Conservation (phyloP, 257 asterid genomes). For the Solanum sejunctum region DNA sequence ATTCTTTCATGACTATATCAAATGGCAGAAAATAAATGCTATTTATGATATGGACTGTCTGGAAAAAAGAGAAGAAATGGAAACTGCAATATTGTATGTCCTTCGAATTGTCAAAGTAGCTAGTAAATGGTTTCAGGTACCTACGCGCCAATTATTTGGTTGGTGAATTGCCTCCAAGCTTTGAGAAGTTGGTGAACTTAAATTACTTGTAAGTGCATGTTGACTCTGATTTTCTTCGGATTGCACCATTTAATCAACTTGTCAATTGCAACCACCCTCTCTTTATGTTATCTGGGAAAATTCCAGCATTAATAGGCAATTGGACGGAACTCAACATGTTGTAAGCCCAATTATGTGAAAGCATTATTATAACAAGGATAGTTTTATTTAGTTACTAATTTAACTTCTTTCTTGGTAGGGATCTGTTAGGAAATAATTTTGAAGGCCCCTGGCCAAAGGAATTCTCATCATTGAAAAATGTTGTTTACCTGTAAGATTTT, state of each 20-base stretch:
- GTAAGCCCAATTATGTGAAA: neutral
- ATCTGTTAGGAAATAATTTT: slow-evolving; percentile 7
- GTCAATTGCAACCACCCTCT: neutral
- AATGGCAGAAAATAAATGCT: neutral
- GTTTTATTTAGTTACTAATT: neutral
- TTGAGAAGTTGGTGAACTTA: neutral
- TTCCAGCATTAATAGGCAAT: neutral
- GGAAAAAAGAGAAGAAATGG: too few species aligned
- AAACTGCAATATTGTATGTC: too few species aligned
- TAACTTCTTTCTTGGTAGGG: neutral
- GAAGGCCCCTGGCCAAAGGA: slow-evolving; percentile 2
- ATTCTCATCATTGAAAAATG: neutral
- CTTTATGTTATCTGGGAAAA: neutral
- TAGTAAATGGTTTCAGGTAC: neutral
- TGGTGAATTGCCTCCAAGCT: slow-evolving; percentile 1
- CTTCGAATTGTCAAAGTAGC: neutral
- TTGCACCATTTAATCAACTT: neutral
- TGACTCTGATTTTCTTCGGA: neutral
- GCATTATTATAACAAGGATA: neutral
- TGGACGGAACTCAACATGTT: accelerated
- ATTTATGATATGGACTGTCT: too few species aligned
- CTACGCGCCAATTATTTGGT: neutral
- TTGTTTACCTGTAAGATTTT: neutral
- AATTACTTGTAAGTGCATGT: accelerated
- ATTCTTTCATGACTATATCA: neutral